Base-by-base conservation (phyloP, 805 yeast species). In the Candida boleticola region DNA sequence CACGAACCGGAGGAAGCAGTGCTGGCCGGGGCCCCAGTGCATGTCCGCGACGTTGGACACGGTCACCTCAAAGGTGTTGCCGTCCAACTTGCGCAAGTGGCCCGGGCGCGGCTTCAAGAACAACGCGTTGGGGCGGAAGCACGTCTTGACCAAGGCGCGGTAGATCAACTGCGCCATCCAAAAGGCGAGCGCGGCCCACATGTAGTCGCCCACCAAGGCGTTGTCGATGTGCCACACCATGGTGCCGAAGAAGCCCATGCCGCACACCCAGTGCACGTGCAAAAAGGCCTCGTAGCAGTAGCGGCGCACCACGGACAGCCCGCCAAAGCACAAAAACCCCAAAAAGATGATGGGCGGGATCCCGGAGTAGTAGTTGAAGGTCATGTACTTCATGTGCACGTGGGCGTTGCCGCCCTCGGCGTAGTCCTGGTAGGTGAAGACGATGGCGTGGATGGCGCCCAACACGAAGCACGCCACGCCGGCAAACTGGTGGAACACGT, bases 11-110 rank as follows among this genome's bases (percentile, higher is more conserved):
- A 79, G 54, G 47, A 63, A 76, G 4, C 77, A 59, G 55, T 79
- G 84, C 45, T 79, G 83, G 19, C 84, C 83, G 1, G 82, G 75
- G 13, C 36, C 50, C 82, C 82, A 77, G 14, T 40, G 47, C 31
- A 73, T 55, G 6, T 67, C 71, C 14, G 54, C 54, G n/a, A 60
- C 46, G 25, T 63, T 62, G 3, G 49, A 40, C 2, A 79, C 55
- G 37, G 69, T 62, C 25, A 73, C 63, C 49, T 50, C 64, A 50
- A 45, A 67, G 50, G 55, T 59, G 29, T 39, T 50, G 40, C 52
- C 57, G 14, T 47, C 49, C 17, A 66, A 39, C 39, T 51, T 58
- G n/a, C 42, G 42, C 29, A 69, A 49, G 6, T 46, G 41, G 1
- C 74, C 75, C 4, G 54, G 46, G 39, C 73, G 61, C 14, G 74